Evolutionary conservation across 75 land plant genomes (phyloP), one percentile per base, ranked within the genome.

Genomic region (Pinus albicaulis): DNA sequence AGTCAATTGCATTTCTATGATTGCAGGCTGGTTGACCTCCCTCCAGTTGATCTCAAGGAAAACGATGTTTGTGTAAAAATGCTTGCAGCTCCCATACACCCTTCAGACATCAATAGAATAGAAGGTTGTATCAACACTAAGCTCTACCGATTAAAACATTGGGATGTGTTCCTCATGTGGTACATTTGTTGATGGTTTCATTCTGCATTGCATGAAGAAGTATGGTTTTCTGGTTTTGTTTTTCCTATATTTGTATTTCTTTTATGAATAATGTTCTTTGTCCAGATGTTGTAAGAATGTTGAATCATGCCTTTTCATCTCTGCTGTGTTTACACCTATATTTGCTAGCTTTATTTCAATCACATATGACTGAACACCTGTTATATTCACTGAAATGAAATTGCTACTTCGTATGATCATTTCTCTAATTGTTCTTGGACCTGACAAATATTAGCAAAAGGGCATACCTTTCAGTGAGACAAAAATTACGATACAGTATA

Each of bases 51-150:
- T 53, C 57, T 95, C 34, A 87, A 83, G 61, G 89, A 87, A 56
- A 86, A 82, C 12, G 92, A 95, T 52, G 90, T 95, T 13, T 93
- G 96, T 74, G 99, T 96, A 60, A 90, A 87, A 59, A 96, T 96
- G 99, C 82, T 96, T 57, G 99, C 98, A 59, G 89, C 98, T 73
- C 98, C 99, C 13, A 96, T 96, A 61, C 94, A 96, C 76, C 99
- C 99, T 16, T 96, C 99, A 26, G 99, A 96, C 78, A 92, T 96
- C 73, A 96, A 96, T 73, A 78, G 93, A 57, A 94, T 96, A 28
- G 91, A 96, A 96, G 99, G 99, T 94, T 38, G 56, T 56, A 68
- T 68, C 13, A 68, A 68, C 41, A 38, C 71, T 38, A 68, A 68
- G 53, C 24, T 36, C 23, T 13, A 68, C n/a, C 20, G n/a, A 68